Percentiles rank a stretch among this genome's conserved stretches.
phyloP scores from a whole-genome alignment of 352 stramenopile genomes.

The Vaucheria bursata region DNA sequence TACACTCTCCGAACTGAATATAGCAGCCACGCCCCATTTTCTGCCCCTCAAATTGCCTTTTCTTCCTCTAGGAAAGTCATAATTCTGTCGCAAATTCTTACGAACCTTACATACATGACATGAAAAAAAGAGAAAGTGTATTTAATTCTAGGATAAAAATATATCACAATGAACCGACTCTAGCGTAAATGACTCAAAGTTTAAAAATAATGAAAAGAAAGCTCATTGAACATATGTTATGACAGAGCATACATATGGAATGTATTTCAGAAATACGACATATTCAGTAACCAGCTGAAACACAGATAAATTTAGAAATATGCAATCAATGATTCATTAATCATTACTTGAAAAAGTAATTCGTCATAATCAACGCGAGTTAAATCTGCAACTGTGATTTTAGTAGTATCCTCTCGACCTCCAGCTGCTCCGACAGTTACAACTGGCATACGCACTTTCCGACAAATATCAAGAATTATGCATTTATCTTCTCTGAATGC shows the following conservation, averaged over 20 bases:
- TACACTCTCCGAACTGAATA: conserved; percentile 14
- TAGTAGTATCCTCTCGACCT: conserved; percentile 56
- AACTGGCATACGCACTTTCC: conserved; percentile 48
- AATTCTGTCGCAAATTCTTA: conserved; percentile 55
- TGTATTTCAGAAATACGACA: too few species aligned
- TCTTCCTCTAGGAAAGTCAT: conserved; percentile 51
- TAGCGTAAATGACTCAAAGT: too few species aligned
- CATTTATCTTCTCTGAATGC: conserved; percentile 13
- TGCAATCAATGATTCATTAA: too few species aligned
- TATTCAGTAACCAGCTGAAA: too few species aligned
- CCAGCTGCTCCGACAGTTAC: conserved; percentile 60
- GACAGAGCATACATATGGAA: too few species aligned
- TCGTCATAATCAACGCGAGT: conserved; percentile 52
- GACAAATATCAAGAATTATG: neutral
- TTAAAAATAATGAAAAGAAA: too few species aligned
- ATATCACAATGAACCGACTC: too few species aligned
- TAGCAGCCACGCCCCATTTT: conserved; percentile 7
- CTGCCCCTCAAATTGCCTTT: conserved; percentile 25
- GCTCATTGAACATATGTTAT: too few species aligned
- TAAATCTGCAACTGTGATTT: conserved; percentile 49
- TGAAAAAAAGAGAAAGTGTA: too few species aligned
- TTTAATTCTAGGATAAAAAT: too few species aligned
- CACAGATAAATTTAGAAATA: too few species aligned
- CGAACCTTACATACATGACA: too few species aligned
- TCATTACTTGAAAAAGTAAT: conserved; percentile 46